Evolutionary conservation across 1,284 basidiomycete species (phyloP).

Genomic region (Ganoderma lucidum): DNA sequence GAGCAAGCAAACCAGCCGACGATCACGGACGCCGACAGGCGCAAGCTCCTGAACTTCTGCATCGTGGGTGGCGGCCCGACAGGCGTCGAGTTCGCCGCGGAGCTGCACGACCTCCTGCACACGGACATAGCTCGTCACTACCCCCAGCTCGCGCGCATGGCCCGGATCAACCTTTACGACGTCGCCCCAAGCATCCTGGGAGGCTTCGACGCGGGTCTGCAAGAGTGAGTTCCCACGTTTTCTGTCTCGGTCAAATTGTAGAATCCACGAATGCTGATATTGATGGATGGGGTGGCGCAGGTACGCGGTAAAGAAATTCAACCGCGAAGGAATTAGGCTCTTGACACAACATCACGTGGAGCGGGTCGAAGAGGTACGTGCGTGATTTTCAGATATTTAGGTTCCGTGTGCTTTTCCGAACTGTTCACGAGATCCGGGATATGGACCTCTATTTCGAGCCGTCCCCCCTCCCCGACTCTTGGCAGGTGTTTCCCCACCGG

Average conservation of each 20-base stretch:
- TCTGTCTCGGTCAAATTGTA: slow-evolving; percentile 13
- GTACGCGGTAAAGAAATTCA: slow-evolving; percentile 78
- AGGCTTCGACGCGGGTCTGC: slow-evolving; percentile 77
- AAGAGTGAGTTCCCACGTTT: slow-evolving; percentile 53
- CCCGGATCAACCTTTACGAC: slow-evolving; percentile 82
- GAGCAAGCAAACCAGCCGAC: slow-evolving; percentile 83
- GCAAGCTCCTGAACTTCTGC: slow-evolving; percentile 79
- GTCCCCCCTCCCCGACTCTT: too few species aligned
- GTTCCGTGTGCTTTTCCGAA: neutral
- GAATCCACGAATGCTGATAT: neutral
- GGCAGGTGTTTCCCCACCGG: slow-evolving; percentile 12
- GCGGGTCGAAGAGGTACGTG: slow-evolving; percentile 68
- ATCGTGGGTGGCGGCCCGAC: slow-evolving; percentile 84
- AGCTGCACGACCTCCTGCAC: slow-evolving; percentile 85
- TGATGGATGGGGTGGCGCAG: slow-evolving; percentile 44
- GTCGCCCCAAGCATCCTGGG: slow-evolving; percentile 85
- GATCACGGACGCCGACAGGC: slow-evolving; percentile 69
- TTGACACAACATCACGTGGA: slow-evolving; percentile 84
- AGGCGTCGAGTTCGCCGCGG: slow-evolving; percentile 88
- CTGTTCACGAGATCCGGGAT: slow-evolving; percentile 3
- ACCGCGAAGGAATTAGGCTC: slow-evolving; percentile 81
- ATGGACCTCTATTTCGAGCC: neutral
- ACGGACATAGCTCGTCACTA: slow-evolving; percentile 78
- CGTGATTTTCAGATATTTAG: neutral
- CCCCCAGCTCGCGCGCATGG: slow-evolving; percentile 66